A percentile compares a stretch with the other conserved stretches of the same genome.
phyloP scores from a whole-genome alignment of 495 filamentous ascomycete species.

The Podospora didyma region DNA sequence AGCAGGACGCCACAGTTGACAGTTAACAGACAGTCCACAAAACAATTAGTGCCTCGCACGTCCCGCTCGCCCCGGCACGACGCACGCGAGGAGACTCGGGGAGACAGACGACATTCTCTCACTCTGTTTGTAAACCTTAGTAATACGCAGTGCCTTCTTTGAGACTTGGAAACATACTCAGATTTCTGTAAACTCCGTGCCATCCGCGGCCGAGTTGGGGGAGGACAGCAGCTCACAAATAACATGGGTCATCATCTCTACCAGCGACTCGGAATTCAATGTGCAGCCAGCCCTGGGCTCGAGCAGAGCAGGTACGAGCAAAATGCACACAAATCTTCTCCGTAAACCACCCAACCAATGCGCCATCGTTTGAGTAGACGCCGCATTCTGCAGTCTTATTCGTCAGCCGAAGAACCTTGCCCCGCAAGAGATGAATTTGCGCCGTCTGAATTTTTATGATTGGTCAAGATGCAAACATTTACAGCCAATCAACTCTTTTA shows the following conservation, averaged over 20 bases:
- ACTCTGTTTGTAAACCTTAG: too few relatives aligned
- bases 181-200: neutral
- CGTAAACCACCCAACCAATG: conserved; percentile 22
- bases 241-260: conserved; percentile 9
- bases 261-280: conserved; percentile 9
- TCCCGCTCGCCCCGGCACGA: too few relatives aligned
- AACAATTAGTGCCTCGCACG: too few relatives aligned
- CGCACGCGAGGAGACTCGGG: too few relatives aligned
- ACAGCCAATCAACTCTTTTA: conserved; percentile 13
- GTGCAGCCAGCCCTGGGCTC: neutral
- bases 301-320: too few relatives aligned
- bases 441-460: conserved; percentile 20
- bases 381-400: conserved; percentile 14
- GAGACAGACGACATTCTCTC: too few relatives aligned
- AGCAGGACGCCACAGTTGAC: too few relatives aligned
- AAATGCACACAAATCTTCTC: neutral
- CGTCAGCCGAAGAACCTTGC: conserved; percentile 6
- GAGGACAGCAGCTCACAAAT: conserved; percentile 6
- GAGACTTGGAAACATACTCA: too few relatives aligned
- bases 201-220: conserved; percentile 2
- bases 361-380: conserved; percentile 19
- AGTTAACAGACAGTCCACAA: too few relatives aligned
- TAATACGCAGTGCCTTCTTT: too few relatives aligned
- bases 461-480: conserved; percentile 20
- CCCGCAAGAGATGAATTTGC: conserved; percentile 3